Evolutionary conservation across 805 yeast species (phyloP), one percentile per base, ranked within the genome.

Genomic region (Torulaspora maleeae): DNA sequence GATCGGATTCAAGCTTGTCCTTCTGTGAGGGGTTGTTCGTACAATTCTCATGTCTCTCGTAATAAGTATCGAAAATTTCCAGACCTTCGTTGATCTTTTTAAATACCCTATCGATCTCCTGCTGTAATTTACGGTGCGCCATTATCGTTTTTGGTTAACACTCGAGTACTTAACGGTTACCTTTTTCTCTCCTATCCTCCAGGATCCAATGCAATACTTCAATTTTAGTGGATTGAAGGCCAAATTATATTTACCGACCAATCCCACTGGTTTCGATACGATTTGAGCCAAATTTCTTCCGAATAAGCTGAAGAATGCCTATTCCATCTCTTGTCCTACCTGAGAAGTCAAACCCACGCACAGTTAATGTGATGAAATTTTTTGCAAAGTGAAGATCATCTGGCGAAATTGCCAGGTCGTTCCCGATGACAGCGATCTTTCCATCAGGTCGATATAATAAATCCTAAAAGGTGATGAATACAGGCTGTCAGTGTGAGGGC

Each of bases 61-160:
- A 86, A 41, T 86, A 80, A 38, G 78, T 82, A 62, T 91, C 95
- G 59, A 91, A 91, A 48, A 80, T 81, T 42, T 78, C 83, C 36
- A 91, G 76, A 27, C 99, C 99, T 71, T 91, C 98, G 45, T 82
- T 79, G 51, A 91, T 95, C 70, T 91, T 88, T 43, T 64, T 64
- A 72, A 85, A 83, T 62, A 90, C 95, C 61, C 89, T 84, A 69
- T 93, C 98, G 61, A 93, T 86, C 75, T 91, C 97, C 67, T 73
- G 77, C 45, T 70, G 72, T 36, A 73, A 54, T 53, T 73, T 73
- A 58, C 77, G 68, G 56, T 70, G 75, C 28, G 77, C 70, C 77
- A 73, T 73, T 42, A 39, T 39, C 13, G 33, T 17, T 19, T 20
- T 24, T 25, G 11, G 16, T 33, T 20, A 28, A 10, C 27, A n/a